Evolutionary conservation across 2,329 filamentous ascomycete genomes (phyloP).

Genomic region (Fusarium cyanostomum): DNA sequence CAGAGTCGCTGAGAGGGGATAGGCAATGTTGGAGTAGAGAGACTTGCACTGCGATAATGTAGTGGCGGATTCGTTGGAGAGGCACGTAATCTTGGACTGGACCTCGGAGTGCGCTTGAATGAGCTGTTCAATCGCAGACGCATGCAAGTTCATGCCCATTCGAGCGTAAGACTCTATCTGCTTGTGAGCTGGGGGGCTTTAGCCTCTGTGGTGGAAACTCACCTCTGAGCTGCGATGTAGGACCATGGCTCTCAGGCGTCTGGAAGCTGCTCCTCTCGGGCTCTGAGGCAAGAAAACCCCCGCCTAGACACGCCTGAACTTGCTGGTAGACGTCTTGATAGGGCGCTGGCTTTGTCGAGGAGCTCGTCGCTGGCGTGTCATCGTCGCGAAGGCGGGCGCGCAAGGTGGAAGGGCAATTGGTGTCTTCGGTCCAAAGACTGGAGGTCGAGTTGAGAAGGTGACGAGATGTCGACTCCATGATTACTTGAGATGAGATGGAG

Average conservation of each 20-base stretch:
- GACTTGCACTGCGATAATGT: slow-evolving; percentile 26
- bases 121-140: slow-evolving; percentile 27
- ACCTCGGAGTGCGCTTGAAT: slow-evolving; percentile 37
- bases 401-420: slow-evolving; percentile 37
- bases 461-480: slow-evolving; percentile 2
- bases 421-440: slow-evolving; percentile 1
- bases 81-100: slow-evolving; percentile 28
- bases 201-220: background rate
- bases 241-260: background rate
- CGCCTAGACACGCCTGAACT: slow-evolving; percentile 37
- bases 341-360: background rate
- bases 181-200: background rate
- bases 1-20: slow-evolving; percentile 46
- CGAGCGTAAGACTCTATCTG: slow-evolving; percentile 38
- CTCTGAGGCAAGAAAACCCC: background rate
- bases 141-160: slow-evolving; percentile 23
- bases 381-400: slow-evolving; percentile 44
- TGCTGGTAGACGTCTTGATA: slow-evolving; percentile 38
- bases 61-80: slow-evolving; percentile 29
- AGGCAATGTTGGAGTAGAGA: slow-evolving; percentile 46
- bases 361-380: slow-evolving; percentile 13
- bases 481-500: background rate
- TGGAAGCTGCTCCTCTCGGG: background rate
- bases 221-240: slow-evolving; percentile 36
- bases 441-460: slow-evolving; percentile 12